Evolutionary conservation across 495 filamentous ascomycete genomes (phyloP).

Genomic region (Daldinia grandis): DNA sequence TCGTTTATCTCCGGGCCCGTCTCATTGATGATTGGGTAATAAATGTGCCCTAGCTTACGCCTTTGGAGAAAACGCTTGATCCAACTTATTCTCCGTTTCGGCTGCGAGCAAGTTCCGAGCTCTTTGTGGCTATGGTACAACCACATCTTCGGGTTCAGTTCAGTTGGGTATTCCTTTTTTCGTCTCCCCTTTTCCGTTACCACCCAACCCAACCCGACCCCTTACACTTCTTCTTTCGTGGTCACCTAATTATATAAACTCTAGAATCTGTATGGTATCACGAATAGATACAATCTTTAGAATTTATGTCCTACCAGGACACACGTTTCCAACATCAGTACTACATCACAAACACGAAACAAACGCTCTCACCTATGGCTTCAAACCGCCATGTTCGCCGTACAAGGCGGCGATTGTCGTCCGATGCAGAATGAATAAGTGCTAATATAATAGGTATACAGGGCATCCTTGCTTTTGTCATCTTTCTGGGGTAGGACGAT

Average conservation of each 20-base stretch:
- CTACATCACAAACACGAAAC: not conserved
- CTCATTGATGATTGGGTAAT: not conserved
- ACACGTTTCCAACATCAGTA: not conserved
- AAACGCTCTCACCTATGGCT: not conserved
- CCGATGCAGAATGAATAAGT: not conserved
- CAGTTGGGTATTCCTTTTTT: not conserved
- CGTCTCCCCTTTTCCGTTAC: not conserved
- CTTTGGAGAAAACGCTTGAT: not conserved
- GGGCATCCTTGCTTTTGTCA: not conserved
- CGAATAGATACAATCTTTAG: not conserved
- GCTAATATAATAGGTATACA: not conserved
- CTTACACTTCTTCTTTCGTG: not conserved
- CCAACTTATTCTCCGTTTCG: not conserved
- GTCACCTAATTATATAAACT: not conserved
- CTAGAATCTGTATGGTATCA: not conserved
- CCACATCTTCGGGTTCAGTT: not conserved
- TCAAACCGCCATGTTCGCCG: not conserved
- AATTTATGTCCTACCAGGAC: not conserved
- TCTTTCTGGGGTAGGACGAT: not conserved
- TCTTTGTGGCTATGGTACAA: not conserved
- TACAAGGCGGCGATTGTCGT: not conserved
- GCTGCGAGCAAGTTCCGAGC: constrained; percentile 6
- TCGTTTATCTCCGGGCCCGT: not conserved
- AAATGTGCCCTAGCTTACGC: not conserved
- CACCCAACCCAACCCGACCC: not conserved